These are phyloP conservation scores for Byssochlamys sp. DNA, from an alignment of 2,329 filamentous ascomycete species.

Conservation along the genomic window DNA sequence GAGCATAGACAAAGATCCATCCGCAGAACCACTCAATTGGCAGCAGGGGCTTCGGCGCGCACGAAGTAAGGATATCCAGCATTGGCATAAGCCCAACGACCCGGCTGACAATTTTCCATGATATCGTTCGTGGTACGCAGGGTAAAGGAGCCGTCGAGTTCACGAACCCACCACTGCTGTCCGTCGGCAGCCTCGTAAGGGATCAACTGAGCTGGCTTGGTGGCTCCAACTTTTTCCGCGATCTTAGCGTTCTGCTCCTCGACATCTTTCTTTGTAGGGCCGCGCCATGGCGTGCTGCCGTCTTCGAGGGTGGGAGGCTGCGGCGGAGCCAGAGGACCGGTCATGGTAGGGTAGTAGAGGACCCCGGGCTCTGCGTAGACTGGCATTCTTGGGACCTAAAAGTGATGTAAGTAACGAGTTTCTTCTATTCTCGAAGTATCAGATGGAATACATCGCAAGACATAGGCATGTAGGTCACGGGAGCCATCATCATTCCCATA, in stretches of 20 bases:
- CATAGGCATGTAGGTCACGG: neutral
- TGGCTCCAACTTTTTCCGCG: conserved; percentile 12
- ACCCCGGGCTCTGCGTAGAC: neutral
- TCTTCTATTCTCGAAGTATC: neutral
- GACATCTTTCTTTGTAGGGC: conserved; percentile 16
- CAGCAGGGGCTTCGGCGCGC: neutral
- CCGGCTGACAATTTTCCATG: conserved; percentile 19
- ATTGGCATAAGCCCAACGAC: conserved; percentile 13
- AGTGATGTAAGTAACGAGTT: neutral
- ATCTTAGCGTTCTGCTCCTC: conserved; percentile 20
- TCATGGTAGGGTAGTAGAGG: neutral
- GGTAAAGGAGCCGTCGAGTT: conserved; percentile 25
- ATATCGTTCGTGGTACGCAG: conserved; percentile 22
- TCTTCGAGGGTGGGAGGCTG: neutral
- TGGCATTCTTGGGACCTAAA: neutral
- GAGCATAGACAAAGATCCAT: neutral
- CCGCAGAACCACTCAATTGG: neutral
- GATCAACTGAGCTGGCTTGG: conserved; percentile 16
- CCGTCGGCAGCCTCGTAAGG: conserved; percentile 21
- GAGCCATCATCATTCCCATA: neutral
- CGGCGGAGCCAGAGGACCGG: neutral
- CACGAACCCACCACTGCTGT: conserved; percentile 26
- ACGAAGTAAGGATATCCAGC: neutral
- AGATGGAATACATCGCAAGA: neutral
- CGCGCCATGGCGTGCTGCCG: conserved; percentile 6